Evolutionary conservation across 2,329 filamentous ascomycete species (phyloP).

Genomic region (Fusarium denticulatum): DNA sequence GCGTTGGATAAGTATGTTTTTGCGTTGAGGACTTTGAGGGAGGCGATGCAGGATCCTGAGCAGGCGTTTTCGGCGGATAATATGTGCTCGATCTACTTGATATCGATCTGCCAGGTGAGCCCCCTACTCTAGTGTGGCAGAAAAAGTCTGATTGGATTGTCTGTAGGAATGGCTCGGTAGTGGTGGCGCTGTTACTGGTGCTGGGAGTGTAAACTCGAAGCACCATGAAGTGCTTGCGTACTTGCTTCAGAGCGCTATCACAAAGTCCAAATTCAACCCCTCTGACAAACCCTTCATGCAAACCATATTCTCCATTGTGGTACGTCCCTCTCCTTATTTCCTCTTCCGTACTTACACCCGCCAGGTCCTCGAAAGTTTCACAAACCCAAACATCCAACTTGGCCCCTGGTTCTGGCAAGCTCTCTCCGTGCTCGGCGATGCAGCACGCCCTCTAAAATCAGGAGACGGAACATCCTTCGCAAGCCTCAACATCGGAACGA

Average conservation of each 20-base stretch:
- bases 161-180: constrained; percentile 5
- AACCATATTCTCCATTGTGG: neutral
- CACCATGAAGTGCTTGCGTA: constrained; percentile 2
- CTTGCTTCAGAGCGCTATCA: neutral
- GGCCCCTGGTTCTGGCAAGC: constrained; percentile 22
- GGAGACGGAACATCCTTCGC: neutral
- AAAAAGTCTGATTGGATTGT: fast-evolving
- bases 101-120: constrained; percentile 6
- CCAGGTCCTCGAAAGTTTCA: constrained; percentile 15
- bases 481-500: neutral
- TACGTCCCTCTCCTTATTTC: neutral
- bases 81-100: constrained; percentile 9
- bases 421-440: fast-evolving
- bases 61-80: neutral
- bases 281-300: neutral
- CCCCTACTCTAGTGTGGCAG: fast-evolving
- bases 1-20: constrained; percentile 2
- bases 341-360: fast-evolving
- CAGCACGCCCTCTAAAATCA: neutral
- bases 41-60: neutral
- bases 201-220: neutral
- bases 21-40: neutral
- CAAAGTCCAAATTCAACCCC: neutral
- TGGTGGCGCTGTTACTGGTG: fast-evolving
- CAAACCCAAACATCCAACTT: neutral